These are phyloP conservation scores for Trypanosomatidae sp. DNA, from an alignment of 208 protist species.

Conservation along the genomic window DNA sequence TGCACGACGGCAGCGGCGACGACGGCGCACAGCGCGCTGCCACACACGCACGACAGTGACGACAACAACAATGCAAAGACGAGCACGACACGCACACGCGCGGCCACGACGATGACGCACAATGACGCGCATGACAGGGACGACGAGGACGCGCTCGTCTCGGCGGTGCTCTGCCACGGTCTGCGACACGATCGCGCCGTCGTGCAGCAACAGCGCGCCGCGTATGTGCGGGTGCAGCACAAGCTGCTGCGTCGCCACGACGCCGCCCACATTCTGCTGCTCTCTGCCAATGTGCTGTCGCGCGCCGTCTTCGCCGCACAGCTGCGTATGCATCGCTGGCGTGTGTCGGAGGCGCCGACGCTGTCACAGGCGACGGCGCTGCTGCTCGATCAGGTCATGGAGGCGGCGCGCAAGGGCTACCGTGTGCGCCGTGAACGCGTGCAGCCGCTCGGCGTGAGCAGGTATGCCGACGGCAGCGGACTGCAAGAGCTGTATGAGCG, in stretches of 20 bases:
- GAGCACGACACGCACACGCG: too few relatives aligned
- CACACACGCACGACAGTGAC: too few relatives aligned
- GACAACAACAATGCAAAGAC: too few relatives aligned
- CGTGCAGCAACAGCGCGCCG: constrained; percentile 35
- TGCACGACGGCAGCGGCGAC: too few relatives aligned
- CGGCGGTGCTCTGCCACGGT: too few relatives aligned
- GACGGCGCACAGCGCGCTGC: too few relatives aligned
- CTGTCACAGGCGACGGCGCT: constrained; percentile 30
- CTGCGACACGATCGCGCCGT: too few relatives aligned
- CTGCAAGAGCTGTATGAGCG: constrained; percentile 7
- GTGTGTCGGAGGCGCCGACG: constrained; percentile 59
- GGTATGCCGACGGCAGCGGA: constrained; percentile 24
- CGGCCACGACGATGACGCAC: too few relatives aligned
- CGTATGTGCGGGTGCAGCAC: constrained; percentile 28
- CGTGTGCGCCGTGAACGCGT: constrained; percentile 12
- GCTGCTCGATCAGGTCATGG: constrained; percentile 34
- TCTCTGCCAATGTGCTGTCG: constrained; percentile 70
- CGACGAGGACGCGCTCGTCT: too few relatives aligned
- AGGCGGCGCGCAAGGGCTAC: constrained; percentile 23
- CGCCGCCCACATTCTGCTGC: constrained; percentile 25
- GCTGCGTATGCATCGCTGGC: constrained; percentile 76
- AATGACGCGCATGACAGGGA: too few relatives aligned
- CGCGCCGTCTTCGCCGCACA: constrained; percentile 70
- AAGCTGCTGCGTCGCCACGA: constrained; percentile 39
- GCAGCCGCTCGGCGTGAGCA: constrained; percentile 8